Evolutionary conservation across 768 basidiomycete species (phyloP).

Genomic region (Galerina marginata): DNA sequence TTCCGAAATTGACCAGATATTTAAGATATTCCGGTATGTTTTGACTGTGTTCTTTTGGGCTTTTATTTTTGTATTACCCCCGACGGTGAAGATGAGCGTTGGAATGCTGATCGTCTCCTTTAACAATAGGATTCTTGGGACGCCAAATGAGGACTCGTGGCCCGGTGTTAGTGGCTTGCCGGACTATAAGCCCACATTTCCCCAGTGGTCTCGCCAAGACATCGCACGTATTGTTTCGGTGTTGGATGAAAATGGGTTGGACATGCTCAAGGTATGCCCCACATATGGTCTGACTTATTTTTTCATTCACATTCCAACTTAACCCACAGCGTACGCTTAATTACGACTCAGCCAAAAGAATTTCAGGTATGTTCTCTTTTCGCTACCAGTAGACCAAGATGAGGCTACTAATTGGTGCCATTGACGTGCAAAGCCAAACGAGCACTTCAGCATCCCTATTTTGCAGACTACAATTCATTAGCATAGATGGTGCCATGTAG

Average conservation of each 20-base stretch:
- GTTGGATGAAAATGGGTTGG: conserved; percentile 78
- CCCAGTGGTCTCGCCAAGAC: conserved; percentile 88
- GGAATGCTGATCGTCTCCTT: neutral
- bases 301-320: neutral
- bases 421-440: conserved; percentile 53
- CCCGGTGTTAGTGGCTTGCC: conserved; percentile 87
- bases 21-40: conserved; percentile 94
- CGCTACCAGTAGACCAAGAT: neutral
- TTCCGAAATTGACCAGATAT: conserved; percentile 99
- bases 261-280: conserved; percentile 69
- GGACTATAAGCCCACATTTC: conserved; percentile 97
- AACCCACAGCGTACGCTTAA: conserved; percentile 64
- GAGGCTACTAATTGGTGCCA: conserved; percentile 41
- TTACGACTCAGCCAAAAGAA: conserved; percentile 90
- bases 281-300: neutral
- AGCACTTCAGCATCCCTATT: conserved; percentile 56
- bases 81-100: neutral
- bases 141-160: conserved; percentile 91
- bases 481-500: too few species aligned
- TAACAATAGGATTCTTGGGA: conserved; percentile 80
- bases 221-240: conserved; percentile 67
- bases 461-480: conserved; percentile 40
- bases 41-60: neutral
- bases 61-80: too few species aligned
- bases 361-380: conserved; percentile 71